phyloP scores from a whole-genome alignment of 2,329 filamentous ascomycete genomes.

The Aurifilum marmelostoma region DNA sequence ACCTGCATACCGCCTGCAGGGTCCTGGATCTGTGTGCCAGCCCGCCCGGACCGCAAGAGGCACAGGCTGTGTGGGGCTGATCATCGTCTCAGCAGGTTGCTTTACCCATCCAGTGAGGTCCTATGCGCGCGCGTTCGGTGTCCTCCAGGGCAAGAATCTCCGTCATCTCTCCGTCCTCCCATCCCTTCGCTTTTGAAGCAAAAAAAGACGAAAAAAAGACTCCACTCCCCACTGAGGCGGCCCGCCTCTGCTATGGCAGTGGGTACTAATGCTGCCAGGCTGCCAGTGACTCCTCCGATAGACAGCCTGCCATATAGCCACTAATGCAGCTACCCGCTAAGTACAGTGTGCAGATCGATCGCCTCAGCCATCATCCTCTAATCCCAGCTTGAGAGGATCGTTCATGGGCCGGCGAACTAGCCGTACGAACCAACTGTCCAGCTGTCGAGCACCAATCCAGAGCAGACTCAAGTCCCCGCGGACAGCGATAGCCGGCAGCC shows the following conservation, averaged over 20 bases:
- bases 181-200: neutral
- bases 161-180: conserved; percentile 4
- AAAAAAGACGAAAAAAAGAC: too few species aligned
- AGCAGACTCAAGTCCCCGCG: neutral
- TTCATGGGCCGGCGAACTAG: conserved; percentile 6
- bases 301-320: conserved; percentile 30
- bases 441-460: neutral
- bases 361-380: neutral
- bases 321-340: conserved; percentile 31
- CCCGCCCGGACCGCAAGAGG: neutral
- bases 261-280: conserved; percentile 31
- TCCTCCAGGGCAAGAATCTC: conserved; percentile 10
- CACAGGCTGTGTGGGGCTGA: neutral
- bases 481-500: neutral
- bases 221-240: neutral
- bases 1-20: conserved; percentile 19
- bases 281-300: conserved; percentile 35
- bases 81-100: neutral
- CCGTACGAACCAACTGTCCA: neutral
- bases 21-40: neutral
- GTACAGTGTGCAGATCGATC: conserved; percentile 22
- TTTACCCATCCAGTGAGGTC: neutral
- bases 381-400: conserved; percentile 2
- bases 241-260: conserved; percentile 20
- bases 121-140: neutral